Evolutionary conservation across 768 basidiomycete species (phyloP).

Genomic region (Rhodotorula graminis): DNA sequence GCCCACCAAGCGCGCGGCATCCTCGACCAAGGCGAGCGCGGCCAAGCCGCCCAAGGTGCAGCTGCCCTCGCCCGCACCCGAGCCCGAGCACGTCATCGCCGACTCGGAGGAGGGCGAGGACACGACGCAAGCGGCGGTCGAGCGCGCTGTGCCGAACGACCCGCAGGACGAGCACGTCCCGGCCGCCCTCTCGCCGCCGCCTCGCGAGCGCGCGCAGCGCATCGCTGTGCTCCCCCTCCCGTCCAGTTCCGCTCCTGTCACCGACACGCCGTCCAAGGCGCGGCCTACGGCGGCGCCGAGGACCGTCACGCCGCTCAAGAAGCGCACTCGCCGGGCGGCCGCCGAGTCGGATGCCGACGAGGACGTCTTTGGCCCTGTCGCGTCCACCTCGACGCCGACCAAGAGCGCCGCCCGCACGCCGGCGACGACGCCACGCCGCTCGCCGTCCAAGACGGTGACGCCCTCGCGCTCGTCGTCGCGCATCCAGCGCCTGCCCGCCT

Average conservation of each 20-base stretch:
- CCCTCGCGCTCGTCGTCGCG: conserved; percentile 20
- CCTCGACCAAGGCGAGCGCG: not conserved
- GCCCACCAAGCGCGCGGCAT: not conserved
- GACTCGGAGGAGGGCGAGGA: not conserved
- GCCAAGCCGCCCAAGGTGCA: not conserved
- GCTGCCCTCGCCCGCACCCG: not conserved
- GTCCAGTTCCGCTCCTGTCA: not conserved
- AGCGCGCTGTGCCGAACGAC: not conserved
- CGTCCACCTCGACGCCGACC: conserved; percentile 13
- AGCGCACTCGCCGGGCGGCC: not conserved
- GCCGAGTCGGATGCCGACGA: not conserved
- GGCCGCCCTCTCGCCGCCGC: not conserved
- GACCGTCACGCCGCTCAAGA: not conserved
- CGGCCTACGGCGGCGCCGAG: not conserved
- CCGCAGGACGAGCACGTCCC: not conserved
- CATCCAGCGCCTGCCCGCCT: conserved; percentile 17
- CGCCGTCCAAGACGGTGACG: not conserved
- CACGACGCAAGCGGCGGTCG: not conserved
- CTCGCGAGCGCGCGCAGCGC: not conserved
- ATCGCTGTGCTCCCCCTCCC: not conserved
- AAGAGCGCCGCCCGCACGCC: not conserved
- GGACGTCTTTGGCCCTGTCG: conserved; percentile 2
- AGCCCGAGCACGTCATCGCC: not conserved
- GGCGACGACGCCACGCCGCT: not conserved
- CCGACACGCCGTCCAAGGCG: conserved; percentile 4